These are phyloP conservation scores for Emergomyces orientalis DNA, from an alignment of 2,329 filamentous ascomycete species.

Conservation along the genomic window DNA sequence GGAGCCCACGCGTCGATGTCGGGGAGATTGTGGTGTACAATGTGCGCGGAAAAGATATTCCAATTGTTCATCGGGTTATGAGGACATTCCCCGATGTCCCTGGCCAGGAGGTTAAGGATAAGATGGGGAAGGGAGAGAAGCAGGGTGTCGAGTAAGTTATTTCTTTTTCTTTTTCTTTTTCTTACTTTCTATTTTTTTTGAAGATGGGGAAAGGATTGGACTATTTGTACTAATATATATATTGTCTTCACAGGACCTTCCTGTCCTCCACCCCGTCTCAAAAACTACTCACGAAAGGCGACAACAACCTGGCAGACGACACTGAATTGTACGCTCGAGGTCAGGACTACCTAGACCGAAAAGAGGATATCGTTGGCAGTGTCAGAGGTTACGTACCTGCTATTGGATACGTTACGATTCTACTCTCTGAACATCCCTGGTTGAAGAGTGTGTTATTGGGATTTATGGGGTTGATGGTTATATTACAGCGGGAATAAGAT, in stretches of 20 bases:
- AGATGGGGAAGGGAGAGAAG: constrained; percentile 26
- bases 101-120: constrained; percentile 28
- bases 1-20: constrained; percentile 52
- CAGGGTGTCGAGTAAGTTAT: constrained; percentile 9
- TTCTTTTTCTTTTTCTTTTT: background rate
- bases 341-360: constrained; percentile 75
- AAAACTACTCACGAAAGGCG: constrained; percentile 85
- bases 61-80: constrained; percentile 90
- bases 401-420: constrained; percentile 92
- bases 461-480: constrained; percentile 87
- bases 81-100: constrained; percentile 50
- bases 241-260: constrained; percentile 10
- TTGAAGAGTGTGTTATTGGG: constrained; percentile 90
- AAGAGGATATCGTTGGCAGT: constrained; percentile 82
- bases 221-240: background rate
- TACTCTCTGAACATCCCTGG: constrained; percentile 93
- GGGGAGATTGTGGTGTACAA: constrained; percentile 74
- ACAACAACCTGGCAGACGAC: constrained; percentile 92
- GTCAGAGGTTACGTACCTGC: constrained; percentile 88
- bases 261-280: constrained; percentile 19
- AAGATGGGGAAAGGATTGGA: background rate
- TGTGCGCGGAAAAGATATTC: constrained; percentile 86
- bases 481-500: constrained; percentile 76
- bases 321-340: constrained; percentile 79
- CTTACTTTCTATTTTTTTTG: constrained; percentile 5